Percentiles rank a stretch among this genome's conserved stretches.
Evolutionary conservation across 2,329 filamentous ascomycete species (phyloP).

Genomic region (Chlorencoelia australis): DNA sequence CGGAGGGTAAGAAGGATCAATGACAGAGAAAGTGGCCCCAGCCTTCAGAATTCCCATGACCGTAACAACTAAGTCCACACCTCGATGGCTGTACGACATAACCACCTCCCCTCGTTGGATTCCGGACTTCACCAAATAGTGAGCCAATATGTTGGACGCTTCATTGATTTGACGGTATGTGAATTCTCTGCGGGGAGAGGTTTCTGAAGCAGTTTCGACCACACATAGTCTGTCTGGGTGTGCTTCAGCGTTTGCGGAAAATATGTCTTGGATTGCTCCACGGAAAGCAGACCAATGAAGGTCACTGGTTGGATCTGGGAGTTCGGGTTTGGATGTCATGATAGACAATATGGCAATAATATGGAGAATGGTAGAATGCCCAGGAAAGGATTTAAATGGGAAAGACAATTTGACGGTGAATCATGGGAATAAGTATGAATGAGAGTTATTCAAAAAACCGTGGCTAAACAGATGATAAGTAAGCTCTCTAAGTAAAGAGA

Average conservation of each 20-base stretch:
- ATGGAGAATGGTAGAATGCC: too few species aligned
- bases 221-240: conserved; percentile 59
- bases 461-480: too few species aligned
- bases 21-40: conserved; percentile 52
- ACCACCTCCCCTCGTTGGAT: conserved; percentile 75
- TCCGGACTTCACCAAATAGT: conserved; percentile 67
- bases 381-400: too few species aligned
- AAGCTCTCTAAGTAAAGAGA: too few species aligned
- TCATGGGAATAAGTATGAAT: too few species aligned
- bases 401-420: too few species aligned
- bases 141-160: conserved; percentile 68
- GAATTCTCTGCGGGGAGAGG: conserved; percentile 53
- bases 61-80: conserved; percentile 66
- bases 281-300: conserved; percentile 49
- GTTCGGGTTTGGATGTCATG: conserved; percentile 13
- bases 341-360: too few species aligned
- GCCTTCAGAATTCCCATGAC: conserved; percentile 64
- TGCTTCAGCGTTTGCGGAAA: conserved; percentile 46
- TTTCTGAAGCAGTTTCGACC: conserved; percentile 48
- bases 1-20: conserved; percentile 77
- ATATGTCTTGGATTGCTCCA: conserved; percentile 51
- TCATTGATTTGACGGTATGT: conserved; percentile 83
- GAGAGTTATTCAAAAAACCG: too few species aligned
- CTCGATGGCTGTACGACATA: conserved; percentile 82
- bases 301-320: conserved; percentile 47